Conservation (phyloP, 1,284 basidiomycete genomes). For the Apiotrichum sp. region DNA sequence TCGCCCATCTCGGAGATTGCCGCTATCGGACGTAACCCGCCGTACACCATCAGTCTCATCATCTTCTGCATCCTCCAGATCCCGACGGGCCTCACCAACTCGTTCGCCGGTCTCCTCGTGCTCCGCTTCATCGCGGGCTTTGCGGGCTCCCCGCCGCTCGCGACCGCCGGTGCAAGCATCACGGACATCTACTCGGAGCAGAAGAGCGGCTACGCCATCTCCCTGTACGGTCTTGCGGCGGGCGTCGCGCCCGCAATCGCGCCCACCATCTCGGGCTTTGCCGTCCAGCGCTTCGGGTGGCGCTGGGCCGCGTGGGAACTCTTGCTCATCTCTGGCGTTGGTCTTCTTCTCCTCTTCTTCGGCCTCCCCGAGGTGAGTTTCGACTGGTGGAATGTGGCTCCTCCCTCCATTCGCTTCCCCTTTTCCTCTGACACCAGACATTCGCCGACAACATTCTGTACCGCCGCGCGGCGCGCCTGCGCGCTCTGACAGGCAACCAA, state of each 20-base stretch:
- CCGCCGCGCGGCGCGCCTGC: constrained; percentile 54
- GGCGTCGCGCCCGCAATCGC: constrained; percentile 21
- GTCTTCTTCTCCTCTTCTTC: constrained; percentile 52
- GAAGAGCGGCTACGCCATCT: constrained; percentile 60
- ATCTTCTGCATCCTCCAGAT: constrained; percentile 39
- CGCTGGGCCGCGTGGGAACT: constrained; percentile 40
- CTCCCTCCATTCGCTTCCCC: too few relatives aligned
- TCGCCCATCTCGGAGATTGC: constrained; percentile 35
- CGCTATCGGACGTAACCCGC: constrained; percentile 26
- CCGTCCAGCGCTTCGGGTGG: constrained; percentile 38
- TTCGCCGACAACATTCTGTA: constrained; percentile 59
- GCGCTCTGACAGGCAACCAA: constrained; percentile 47
- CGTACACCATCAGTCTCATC: constrained; percentile 37
- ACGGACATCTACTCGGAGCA: constrained; percentile 59
- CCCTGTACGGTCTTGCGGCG: constrained; percentile 55
- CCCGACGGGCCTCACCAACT: constrained; percentile 33
- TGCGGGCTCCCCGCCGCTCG: constrained; percentile 19
- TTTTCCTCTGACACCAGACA: constrained; percentile 52
- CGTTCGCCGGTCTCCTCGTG: constrained; percentile 33
- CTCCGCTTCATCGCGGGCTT: constrained; percentile 29
- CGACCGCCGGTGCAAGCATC: constrained; percentile 55
- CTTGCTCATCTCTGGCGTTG: constrained; percentile 33
- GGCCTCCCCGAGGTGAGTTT: constrained; percentile 46
- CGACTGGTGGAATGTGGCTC: constrained; percentile 6
- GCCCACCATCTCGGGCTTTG: constrained; percentile 53